Base-by-base conservation (phyloP, 1,284 basidiomycete species). In the Papiliotrema laurentii region DNA sequence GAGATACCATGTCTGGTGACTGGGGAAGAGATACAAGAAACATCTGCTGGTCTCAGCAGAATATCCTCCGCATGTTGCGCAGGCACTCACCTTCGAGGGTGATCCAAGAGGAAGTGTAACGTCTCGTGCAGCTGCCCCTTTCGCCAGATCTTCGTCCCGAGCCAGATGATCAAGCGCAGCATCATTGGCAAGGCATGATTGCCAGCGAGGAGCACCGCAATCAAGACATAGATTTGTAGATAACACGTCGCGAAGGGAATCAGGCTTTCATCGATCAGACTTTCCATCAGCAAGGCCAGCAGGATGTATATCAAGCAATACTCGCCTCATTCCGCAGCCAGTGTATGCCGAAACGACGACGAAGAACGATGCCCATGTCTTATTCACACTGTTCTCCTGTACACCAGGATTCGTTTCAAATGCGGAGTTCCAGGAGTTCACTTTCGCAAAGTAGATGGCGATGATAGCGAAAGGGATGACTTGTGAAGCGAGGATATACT, bases 1-100 rank as follows among this genome's bases (percentile, higher is more conserved):
- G 3, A 69, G 56, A 34, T 60, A 67, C 66, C 66, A 69, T 2
- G 66, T 63, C 41, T 69, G 66, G 55, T 69, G 61, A 35, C 57
- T 63, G 3, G 66, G 66, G 33, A 67, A 69, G 11, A 69, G 56
- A 44, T 69, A 69, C 21, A 69, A 46, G 43, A 67, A 69, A 50
- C 63, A 64, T 34, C 66, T 67, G 41, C 4, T 9, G 13, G 31
- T 18, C 18, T 28, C 5, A 45, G 49, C 21, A 30, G 19, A 36
- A 30, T n/a, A 42, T 19, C 24, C 31, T 5, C 13, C 5, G 7
- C 22, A 42, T 7, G 34, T 19, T 3, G 28, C 14, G 35, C 6
- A 21, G 24, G 4, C 18, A 55, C 63, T 40, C 24, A 65, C 65
- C 65, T 43, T 34, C 66, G 46, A 13, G 63, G 62, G 51, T 67